Evolutionary conservation across 2,329 filamentous ascomycete species (phyloP), one percentile per base, ranked within the genome.

Genomic region (Cladophialophora carrionii): DNA sequence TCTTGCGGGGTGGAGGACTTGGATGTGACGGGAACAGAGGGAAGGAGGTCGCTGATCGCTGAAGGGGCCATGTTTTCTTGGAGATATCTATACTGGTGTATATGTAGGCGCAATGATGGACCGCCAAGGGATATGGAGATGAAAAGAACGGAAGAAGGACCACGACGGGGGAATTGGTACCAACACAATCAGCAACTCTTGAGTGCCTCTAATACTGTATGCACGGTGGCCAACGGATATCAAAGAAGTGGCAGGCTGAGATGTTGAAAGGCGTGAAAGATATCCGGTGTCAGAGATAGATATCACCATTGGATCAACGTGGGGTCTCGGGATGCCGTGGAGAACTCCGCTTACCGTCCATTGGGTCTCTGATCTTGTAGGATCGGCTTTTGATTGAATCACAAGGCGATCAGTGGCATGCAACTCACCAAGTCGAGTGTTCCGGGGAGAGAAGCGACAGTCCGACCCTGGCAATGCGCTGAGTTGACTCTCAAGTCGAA

Each of bases 51-150:
- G 51, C 55, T 43, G 57, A 71, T 68, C 20, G 68, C 70, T 14
- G 68, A 64, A 10, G 70, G 70, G n/a, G 66, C 66, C 70, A 72
- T 72, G 9, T 43, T 64, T n/a, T 31, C 14, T 4, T 6, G 24
- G 34, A 14, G 48, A 41, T 59, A 26, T 48, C 34, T 10, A 12
- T 49, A 6, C 12, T 31, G 32, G 56, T 8, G 32, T 31, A 31
- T 10, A 14, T n/a, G 37, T 14, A 24, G 17, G 14, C 3, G 37
- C 37, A 43, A 20, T n/a, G 37, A n/a, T 43, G 7, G 17, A n/a
- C 17, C n/a, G 37, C 37, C 37, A 43, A 43, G 37, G 17, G 37
- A n/a, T 43, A 43, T 43, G 17, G 37, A n/a, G 37, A 41, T 5
- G 1, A 14, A 17, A n/a, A 41, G 29, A 17, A 59, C n/a, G 49